Evolutionary conservation across 2,329 filamentous ascomycete species (phyloP), one percentile per base, ranked within the genome.

Genomic region (Fusarium mangiferae): DNA sequence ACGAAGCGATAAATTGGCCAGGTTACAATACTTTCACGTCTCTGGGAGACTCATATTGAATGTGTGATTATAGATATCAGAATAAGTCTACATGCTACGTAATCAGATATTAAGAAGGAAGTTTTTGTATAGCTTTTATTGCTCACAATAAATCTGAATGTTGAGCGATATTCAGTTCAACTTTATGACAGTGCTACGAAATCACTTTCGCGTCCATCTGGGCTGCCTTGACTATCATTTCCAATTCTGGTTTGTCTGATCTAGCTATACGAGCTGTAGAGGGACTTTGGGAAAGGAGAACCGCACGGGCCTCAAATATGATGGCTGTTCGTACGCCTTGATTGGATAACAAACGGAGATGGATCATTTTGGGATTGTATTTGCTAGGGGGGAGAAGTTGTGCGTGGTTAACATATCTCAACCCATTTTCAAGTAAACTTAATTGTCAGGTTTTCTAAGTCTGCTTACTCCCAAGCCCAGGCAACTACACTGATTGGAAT

Each of bases 51-150:
- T 26, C 3, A 20, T 24, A 35, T 20, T 35, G 22, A 24, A 18
- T 24, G 0, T 3, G 24, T 24, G 8, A 33, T 51, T 1, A 15
- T n/a, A n/a, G 20, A 30, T 20, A 33, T 28, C 7, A 7, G 18
- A 18, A 26, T 2, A 20, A 20, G 24, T 14, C 11, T 26, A 45
- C 18, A 45, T 41, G 12, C 8, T 14, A 22, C 12, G 13, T 30
- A 11, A 17, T 30, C 1, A 14, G 13, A 20, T 7, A 22, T 6
- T 22, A 15, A 22, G 26, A 5, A 2, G 14, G 5, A 2, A 11
- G 20, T 22, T 13, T 17, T 7, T 15, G 3, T 20, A 15, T 46
- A 0, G 3, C 20, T 12, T 22, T 11, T 7, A 7, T 18, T 51
- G 4, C 13, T 30, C 6, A 15, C 17, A 4, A 8, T 8, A 17